Base-by-base conservation (phyloP, 352 stramenopile species). In the Phytophthora uliginosa region DNA sequence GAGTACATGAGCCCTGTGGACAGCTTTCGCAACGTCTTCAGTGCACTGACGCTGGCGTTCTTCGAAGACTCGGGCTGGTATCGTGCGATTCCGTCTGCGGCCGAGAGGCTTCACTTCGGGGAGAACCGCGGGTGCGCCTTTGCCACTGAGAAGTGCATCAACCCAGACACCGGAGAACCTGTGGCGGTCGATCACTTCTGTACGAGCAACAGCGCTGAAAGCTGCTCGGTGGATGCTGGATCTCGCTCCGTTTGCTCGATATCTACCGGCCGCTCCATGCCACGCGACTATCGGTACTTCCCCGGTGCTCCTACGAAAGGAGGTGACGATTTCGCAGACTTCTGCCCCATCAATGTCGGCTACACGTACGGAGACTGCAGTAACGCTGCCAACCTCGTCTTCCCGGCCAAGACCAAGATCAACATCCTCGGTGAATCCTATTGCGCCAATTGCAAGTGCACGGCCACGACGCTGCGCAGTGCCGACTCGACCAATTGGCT, bases 51-150 rank as follows among this genome's bases (percentile, higher is more conserved):
- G 2, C 73, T 96, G 22, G 87, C 89, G 2, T 96, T 92, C 48
- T 95, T 96, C 58, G 83, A 94, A 55, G 89, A 95, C 65, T 94
- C 89, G 8, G 89, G 89, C 0, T 95, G 89, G 89, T 96, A 96
- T 70, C 81, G 81, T 17, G 72, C 88, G 0, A 95, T 94, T 55
- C 34, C 68, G 5, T 81, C 75, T 15, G 74, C 69, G 34, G 79
- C 78, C 17, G 71, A 92, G 52, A 76, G 84, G 31, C 75, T 96
- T 55, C 77, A 90, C 64, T 96, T 93, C 69, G 89, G 89, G 12
- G 79, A 82, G 38, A 80, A 81, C 2, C 83, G 79, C 20, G 89
- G 89, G 7, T 96, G 89, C 38, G 56, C 63, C 24, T 95, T 96
- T 51, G 82, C 88, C 5, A 90, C 34, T 1, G 78, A 85, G 9